Conservation (phyloP, 2,329 filamentous ascomycete species). For the Furcasterigmium sp. region DNA sequence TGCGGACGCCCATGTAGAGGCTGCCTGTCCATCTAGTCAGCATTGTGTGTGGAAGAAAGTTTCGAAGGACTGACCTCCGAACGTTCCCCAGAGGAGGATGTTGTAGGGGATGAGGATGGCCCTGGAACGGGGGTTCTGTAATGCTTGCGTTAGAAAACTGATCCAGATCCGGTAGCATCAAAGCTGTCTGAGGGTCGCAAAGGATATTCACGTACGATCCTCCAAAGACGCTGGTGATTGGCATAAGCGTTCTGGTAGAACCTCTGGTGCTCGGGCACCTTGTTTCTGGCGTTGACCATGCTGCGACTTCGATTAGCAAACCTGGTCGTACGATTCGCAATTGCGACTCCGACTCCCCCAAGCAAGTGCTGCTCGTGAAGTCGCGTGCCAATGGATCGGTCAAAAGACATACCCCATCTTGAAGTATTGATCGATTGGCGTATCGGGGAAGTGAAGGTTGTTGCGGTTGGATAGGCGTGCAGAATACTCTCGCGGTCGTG, state of each 20-base stretch:
- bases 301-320: conserved; percentile 31
- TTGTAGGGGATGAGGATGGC: conserved; percentile 65
- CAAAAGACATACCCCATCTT: not conserved
- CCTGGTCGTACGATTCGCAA: conserved; percentile 8
- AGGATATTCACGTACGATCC: conserved; percentile 57
- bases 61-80: conserved; percentile 48
- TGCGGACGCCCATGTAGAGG: conserved; percentile 70
- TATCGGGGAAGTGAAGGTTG: too few species aligned
- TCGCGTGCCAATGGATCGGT: not conserved
- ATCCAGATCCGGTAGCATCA: too few species aligned
- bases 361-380: not conserved
- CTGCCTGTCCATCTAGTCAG: conserved; percentile 29
- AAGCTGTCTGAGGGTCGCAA: conserved; percentile 5
- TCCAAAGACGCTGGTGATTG: conserved; percentile 65
- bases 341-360: not conserved
- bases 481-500: not conserved
- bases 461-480: not conserved
- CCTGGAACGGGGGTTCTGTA: conserved; percentile 59
- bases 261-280: conserved; percentile 69
- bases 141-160: conserved; percentile 5
- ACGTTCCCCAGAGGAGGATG: conserved; percentile 55
- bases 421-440: too few species aligned
- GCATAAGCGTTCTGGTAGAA: conserved; percentile 70
- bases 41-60: conserved; percentile 14
- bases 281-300: conserved; percentile 68